Base-by-base conservation (phyloP, 1,139 yeast genomes). In the Hanseniaspora gamundiae region DNA sequence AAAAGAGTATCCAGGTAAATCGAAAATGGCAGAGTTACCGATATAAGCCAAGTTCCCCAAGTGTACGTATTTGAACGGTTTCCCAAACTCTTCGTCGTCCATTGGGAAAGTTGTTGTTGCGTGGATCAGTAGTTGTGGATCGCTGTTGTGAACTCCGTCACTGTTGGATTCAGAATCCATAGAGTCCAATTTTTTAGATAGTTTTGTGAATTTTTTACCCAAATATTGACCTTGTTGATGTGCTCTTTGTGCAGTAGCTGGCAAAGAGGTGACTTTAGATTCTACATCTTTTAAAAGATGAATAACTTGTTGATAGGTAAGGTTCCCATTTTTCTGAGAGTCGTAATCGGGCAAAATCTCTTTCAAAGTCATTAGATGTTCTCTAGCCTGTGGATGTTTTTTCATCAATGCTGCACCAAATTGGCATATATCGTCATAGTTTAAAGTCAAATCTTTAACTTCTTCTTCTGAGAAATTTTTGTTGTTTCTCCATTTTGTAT, bases 221-320 rank as follows among this genome's bases (percentile, higher is more conserved):
- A 78, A 57, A 52, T 77, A 78, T 42, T 64, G 63, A 46, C 84
- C 83, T 56, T 78, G 82, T 59, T 78, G 84, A 50, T 71, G 67
- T 2, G 83, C 83, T 43, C 82, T 67, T 59, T 77, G 84, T 9
- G 83, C 83, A 3, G 83, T 78, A 11, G 82, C 80, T 2, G 83
- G 82, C 50, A 78, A 59, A 1, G 81, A 73, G 3, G 82, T 77
- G 45, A 78, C 73, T 56, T 74, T 74, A 16, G 75, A 67, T 55
- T 78, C 80, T 39, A 76, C 72, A 43, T 72, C 73, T 47, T 68
- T 62, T 45, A 78, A 62, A 48, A 76, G 56, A 8, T 62, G 59
- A 22, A 72, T 61, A 27, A 77, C 65, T 49, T 76, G 78, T 39
- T 67, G 64, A 49, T 74, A 68, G 16, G 68, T 64, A 42, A 78